Conservation (phyloP, 192 early-diverging fungal genomes). For the Paraglomus brasilianum region DNA sequence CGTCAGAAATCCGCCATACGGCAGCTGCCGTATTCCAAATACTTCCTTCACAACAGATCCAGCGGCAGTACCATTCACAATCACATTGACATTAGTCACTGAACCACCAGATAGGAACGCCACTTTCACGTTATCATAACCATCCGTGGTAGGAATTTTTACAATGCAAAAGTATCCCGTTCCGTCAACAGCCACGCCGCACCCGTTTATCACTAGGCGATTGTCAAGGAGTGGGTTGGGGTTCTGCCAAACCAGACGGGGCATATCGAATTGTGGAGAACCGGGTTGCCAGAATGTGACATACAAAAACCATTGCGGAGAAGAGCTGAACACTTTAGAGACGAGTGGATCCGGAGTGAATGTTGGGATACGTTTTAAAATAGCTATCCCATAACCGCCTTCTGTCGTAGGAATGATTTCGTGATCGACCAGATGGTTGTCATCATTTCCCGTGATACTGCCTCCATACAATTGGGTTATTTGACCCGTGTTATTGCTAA, state of each 20-base stretch:
- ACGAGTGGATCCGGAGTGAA: background rate
- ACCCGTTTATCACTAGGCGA: background rate
- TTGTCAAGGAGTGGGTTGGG: background rate
- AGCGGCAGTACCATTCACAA: no score
- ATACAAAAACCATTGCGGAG: background rate
- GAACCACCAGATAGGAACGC: background rate
- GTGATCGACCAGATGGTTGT: no score
- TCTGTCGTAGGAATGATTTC: background rate
- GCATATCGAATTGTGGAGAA: background rate
- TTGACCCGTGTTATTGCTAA: no score
- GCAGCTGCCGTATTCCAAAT: background rate
- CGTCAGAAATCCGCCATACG: background rate
- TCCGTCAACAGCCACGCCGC: background rate
- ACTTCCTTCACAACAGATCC: background rate
- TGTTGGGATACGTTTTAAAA: background rate
- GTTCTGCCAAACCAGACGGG: background rate
- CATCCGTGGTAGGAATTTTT: background rate
- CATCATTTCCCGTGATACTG: no score
- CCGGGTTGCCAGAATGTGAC: background rate
- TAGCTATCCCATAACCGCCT: background rate
- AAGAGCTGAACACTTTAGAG: no score
- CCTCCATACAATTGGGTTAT: no score
- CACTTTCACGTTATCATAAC: background rate
- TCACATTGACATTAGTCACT: background rate
- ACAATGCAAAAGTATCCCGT: background rate